Percentiles rank a stretch among this genome's conserved stretches.
These are phyloP conservation scores for Hyphopichia buzzinii DNA, from an alignment of 1,139 yeast species.

Conservation along the genomic window DNA sequence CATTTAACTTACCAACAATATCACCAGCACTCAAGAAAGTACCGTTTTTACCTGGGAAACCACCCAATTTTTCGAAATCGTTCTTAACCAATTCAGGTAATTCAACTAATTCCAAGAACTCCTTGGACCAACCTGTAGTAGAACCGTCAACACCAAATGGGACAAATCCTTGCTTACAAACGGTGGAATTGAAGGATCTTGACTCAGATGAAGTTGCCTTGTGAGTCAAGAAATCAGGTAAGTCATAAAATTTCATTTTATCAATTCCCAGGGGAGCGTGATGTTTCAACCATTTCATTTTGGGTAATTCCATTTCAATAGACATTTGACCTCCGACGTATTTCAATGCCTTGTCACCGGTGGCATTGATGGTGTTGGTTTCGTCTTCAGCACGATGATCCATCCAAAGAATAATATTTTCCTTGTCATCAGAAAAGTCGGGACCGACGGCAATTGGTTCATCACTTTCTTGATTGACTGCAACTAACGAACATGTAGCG, in stretches of 20 bases:
- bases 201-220: conserved; percentile 86
- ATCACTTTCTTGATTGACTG: conserved; percentile 61
- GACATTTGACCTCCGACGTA: conserved; percentile 98
- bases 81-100: conserved; percentile 76
- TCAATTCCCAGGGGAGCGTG: conserved; percentile 68
- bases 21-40: conserved; percentile 85
- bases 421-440: conserved; percentile 66
- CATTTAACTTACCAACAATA: conserved; percentile 68
- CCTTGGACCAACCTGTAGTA: conserved; percentile 83
- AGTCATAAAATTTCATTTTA: conserved; percentile 81
- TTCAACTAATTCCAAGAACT: conserved; percentile 66
- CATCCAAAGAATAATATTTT: conserved; percentile 94
- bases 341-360: conserved; percentile 74
- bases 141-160: conserved; percentile 90
- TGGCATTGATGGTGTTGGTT: conserved; percentile 75
- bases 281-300: conserved; percentile 93
- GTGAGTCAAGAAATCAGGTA: conserved; percentile 88
- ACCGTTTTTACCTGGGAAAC: conserved; percentile 72
- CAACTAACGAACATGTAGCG: conserved; percentile 95
- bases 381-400: conserved; percentile 95
- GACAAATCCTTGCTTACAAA: conserved; percentile 93
- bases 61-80: conserved; percentile 79
- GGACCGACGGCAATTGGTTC: conserved; percentile 90
- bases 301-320: conserved; percentile 96
- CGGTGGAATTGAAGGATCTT: conserved; percentile 84